Conservation (phyloP, 805 yeast genomes). For the Teunomyces lycoperdinae region DNA sequence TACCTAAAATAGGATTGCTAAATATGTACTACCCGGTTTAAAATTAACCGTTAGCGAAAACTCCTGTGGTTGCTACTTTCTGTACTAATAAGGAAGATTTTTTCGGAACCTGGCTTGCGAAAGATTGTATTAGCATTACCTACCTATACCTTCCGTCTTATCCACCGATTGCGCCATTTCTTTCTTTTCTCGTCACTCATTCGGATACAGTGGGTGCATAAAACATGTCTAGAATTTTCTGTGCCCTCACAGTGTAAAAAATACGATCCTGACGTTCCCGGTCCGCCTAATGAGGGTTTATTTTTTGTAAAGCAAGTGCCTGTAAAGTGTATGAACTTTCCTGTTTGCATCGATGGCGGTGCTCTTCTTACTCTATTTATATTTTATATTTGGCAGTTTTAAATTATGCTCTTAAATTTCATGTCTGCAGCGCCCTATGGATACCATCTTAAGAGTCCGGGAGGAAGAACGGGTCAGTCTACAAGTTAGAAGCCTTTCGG, state of each 20-base stretch:
- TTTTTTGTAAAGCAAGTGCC: not conserved
- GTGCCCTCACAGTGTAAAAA: not conserved
- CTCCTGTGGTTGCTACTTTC: not conserved
- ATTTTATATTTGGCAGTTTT: not conserved
- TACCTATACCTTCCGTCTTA: not conserved
- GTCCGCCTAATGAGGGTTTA: not conserved
- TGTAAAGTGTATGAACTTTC: not conserved
- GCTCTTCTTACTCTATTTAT: not conserved
- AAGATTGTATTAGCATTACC: not conserved
- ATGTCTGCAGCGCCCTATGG: constrained; percentile 1
- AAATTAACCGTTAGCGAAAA: too few species aligned
- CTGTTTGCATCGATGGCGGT: not conserved
- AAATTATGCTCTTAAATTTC: not conserved
- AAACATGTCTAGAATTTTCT: not conserved
- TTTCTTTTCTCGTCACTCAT: not conserved
- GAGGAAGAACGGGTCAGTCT: constrained; percentile 8
- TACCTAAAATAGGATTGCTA: too few species aligned
- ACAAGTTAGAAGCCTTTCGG: constrained; percentile 12
- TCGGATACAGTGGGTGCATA: not conserved
- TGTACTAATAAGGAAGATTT: not conserved
- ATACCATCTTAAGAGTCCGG: constrained; percentile 2
- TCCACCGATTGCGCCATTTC: not conserved
- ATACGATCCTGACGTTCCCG: not conserved
- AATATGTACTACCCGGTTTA: too few species aligned
- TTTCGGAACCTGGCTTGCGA: not conserved